A percentile compares a stretch with the other conserved stretches of the same genome.
Conservation (phyloP, 345 rosid genomes). For the Eucalyptus urophylla region DNA sequence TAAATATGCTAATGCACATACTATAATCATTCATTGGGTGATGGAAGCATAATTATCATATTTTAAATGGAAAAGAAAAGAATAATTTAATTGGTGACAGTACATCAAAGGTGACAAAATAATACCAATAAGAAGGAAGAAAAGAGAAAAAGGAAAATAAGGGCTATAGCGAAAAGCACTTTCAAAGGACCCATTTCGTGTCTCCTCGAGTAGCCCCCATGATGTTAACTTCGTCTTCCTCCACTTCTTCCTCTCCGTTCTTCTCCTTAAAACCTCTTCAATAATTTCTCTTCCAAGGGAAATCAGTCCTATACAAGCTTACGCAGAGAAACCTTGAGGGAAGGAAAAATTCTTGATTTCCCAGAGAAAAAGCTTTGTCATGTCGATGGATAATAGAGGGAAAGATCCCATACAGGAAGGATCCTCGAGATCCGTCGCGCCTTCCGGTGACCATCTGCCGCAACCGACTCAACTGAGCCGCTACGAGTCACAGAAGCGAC, state of each 20-base stretch:
- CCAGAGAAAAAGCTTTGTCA: neutral
- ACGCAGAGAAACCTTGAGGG: neutral
- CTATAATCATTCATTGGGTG: neutral
- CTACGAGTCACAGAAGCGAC: conserved; percentile 26
- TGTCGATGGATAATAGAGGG: conserved; percentile 5
- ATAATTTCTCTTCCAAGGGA: neutral
- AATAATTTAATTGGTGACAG: neutral
- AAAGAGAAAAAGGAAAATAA: neutral
- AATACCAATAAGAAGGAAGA: neutral
- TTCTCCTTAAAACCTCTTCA: neutral
- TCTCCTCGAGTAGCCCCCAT: neutral
- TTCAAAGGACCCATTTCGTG: neutral
- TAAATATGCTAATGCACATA: neutral
- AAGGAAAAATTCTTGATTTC: neutral
- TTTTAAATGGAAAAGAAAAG: neutral
- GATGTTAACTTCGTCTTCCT: neutral
- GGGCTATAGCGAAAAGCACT: neutral
- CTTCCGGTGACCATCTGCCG: neutral
- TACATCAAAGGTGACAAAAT: neutral
- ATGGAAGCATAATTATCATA: neutral
- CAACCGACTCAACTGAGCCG: conserved; percentile 20
- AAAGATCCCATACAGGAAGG: conserved; percentile 18
- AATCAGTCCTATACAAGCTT: neutral
- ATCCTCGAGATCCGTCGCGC: conserved; percentile 1
- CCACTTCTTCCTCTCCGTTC: neutral